These are phyloP conservation scores for Ailanthus altissimus DNA, from an alignment of 345 rosid species.

Conservation along the genomic window DNA sequence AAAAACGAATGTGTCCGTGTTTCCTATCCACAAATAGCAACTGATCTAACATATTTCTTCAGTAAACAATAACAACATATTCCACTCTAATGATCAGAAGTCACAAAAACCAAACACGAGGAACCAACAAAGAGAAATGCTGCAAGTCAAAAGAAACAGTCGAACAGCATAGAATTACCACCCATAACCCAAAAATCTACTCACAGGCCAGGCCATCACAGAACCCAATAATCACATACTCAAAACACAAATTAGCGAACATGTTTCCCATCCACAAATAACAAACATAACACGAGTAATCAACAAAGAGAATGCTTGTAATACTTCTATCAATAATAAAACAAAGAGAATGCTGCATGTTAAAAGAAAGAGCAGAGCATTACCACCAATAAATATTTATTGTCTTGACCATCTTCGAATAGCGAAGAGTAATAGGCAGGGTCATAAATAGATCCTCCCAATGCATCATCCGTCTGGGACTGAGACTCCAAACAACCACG, in stretches of 20 bases:
- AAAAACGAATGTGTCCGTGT: neutral
- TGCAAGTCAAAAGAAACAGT: too few relatives aligned
- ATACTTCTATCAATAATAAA: neutral
- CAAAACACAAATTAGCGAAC: too few relatives aligned
- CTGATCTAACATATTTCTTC: neutral
- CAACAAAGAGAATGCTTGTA: too few relatives aligned
- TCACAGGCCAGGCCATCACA: too few relatives aligned
- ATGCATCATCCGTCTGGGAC: conserved; percentile 37
- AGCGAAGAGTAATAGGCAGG: conserved; percentile 64
- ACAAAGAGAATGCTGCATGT: neutral
- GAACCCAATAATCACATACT: too few relatives aligned
- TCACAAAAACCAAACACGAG: neutral
- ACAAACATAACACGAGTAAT: too few relatives aligned
- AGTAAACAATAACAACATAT: neutral
- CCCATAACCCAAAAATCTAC: too few relatives aligned
- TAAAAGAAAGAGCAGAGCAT: neutral
- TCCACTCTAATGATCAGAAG: neutral
- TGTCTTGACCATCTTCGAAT: conserved; percentile 56
- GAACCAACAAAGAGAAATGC: neutral
- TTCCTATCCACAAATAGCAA: neutral
- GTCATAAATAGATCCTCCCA: conserved; percentile 67
- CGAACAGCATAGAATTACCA: too few relatives aligned
- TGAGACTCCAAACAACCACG: conserved; percentile 39
- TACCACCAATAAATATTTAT: conserved; percentile 39
- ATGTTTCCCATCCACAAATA: too few relatives aligned